Percentiles rank a stretch among this genome's conserved stretches.
Evolutionary conservation across 1,284 basidiomycete genomes (phyloP).

Genomic region (Ustilago shanxiensis): DNA sequence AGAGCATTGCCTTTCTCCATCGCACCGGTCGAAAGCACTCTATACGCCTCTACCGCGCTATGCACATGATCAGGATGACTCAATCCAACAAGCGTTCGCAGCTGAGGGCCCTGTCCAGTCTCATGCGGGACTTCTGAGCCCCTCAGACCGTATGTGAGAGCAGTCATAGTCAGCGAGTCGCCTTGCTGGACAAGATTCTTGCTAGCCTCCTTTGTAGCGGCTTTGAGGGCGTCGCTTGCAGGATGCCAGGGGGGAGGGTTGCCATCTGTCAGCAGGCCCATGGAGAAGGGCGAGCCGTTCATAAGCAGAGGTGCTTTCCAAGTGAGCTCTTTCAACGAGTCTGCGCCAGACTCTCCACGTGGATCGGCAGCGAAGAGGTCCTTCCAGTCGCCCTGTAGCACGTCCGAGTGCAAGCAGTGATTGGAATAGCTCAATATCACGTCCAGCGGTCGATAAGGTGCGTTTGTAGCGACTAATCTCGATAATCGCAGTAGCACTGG

Average conservation of each 20-base stretch:
- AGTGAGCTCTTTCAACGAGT: constrained; percentile 14
- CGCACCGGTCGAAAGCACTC: constrained; percentile 46
- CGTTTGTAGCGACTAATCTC: constrained; percentile 75
- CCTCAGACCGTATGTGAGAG: constrained; percentile 61
- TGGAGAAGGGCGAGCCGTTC: constrained; percentile 88
- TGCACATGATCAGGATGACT: constrained; percentile 67
- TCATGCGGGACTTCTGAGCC: constrained; percentile 40
- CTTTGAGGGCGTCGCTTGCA: constrained; percentile 75
- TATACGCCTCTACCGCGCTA: constrained; percentile 58
- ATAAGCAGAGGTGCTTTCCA: constrained; percentile 75
- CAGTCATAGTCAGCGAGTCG: constrained; percentile 52
- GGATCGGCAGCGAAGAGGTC: constrained; percentile 50
- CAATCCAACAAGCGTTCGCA: constrained; percentile 65
- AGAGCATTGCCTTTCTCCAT: constrained; percentile 17
- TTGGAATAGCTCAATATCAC: constrained; percentile 66
- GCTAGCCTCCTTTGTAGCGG: constrained; percentile 69
- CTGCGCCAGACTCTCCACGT: constrained; percentile 4
- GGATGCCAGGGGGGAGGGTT: constrained; percentile 87
- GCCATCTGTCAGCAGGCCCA: constrained; percentile 83
- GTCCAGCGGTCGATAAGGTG: constrained; percentile 68
- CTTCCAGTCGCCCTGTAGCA: constrained; percentile 55
- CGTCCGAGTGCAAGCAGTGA: constrained; percentile 64
- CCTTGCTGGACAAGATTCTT: constrained; percentile 31
- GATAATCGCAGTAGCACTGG: constrained; percentile 87
- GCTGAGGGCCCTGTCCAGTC: constrained; percentile 19